Conservation (phyloP, 1,284 basidiomycete genomes). For the Ganoderma resinaceum region DNA sequence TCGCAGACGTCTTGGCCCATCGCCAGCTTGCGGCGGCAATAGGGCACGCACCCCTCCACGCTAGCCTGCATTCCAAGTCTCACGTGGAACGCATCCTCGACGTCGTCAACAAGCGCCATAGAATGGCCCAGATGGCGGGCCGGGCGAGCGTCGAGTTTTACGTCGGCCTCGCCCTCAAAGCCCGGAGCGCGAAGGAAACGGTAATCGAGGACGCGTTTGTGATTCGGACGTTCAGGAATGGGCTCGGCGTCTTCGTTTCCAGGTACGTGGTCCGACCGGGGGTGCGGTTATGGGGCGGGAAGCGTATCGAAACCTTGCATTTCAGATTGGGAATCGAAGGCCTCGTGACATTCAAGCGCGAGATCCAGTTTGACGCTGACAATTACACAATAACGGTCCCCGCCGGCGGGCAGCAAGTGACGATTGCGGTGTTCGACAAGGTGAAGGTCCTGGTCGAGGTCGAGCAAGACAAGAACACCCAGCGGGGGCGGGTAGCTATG, state of each 20-base stretch:
- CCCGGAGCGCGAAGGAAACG: conserved; percentile 59
- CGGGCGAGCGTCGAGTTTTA: conserved; percentile 98
- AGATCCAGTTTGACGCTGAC: conserved; percentile 90
- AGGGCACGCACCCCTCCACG: conserved; percentile 83
- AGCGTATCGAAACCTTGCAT: conserved; percentile 15
- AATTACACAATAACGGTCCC: conserved; percentile 87
- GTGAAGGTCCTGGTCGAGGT: conserved; percentile 90
- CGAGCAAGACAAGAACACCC: conserved; percentile 95
- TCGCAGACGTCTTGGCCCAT: conserved; percentile 88
- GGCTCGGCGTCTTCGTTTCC: conserved; percentile 94
- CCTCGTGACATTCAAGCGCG: conserved; percentile 90
- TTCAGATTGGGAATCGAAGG: conserved; percentile 92
- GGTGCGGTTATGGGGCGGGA: conserved; percentile 21
- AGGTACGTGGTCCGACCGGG: conserved; percentile 63
- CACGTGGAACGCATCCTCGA: conserved; percentile 90
- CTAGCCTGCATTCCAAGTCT: conserved; percentile 87
- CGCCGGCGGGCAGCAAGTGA: conserved; percentile 51
- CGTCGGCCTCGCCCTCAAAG: conserved; percentile 91
- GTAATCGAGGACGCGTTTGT: conserved; percentile 93
- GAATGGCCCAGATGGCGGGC: conserved; percentile 97
- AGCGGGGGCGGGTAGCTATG: conserved; percentile 94
- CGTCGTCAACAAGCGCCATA: conserved; percentile 91
- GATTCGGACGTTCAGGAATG: conserved; percentile 94
- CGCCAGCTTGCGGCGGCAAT: conserved; percentile 95
- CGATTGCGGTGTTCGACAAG: conserved; percentile 91